Conservation (phyloP, 441 rosid genomes). For the Syzygium malaccense region DNA sequence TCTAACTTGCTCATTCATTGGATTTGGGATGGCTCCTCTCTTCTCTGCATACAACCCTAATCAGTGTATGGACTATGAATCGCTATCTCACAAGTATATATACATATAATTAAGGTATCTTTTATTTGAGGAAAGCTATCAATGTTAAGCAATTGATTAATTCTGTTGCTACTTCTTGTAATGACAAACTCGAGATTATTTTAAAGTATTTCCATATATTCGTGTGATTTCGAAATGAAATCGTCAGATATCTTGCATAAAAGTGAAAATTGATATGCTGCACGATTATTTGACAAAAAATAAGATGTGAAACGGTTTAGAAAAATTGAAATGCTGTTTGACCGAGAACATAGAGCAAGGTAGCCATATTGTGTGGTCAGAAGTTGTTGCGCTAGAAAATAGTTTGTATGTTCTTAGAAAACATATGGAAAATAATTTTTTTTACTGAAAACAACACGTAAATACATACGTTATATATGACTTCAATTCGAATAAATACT, state of each 20-base stretch:
- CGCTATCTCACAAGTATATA: neutral
- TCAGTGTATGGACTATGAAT: fast-evolving
- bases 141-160: neutral
- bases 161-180: neutral
- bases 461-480: neutral
- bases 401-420: neutral
- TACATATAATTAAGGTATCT: neutral
- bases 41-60: neutral
- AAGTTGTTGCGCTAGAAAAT: neutral
- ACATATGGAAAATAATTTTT: neutral
- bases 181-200: neutral
- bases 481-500: neutral
- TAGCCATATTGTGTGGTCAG: neutral
- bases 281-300: neutral
- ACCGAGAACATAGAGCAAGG: neutral
- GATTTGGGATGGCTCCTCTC: neutral
- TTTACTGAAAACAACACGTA: fast-evolving
- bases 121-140: neutral
- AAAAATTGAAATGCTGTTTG: neutral
- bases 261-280: neutral
- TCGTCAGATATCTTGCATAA: fast-evolving
- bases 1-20: neutral
- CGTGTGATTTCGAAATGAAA: fast-evolving
- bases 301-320: neutral
- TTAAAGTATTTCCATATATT: neutral